These are phyloP conservation scores for Colletotrichum tamarilloi DNA, from an alignment of 2,329 filamentous ascomycete species.

Conservation along the genomic window DNA sequence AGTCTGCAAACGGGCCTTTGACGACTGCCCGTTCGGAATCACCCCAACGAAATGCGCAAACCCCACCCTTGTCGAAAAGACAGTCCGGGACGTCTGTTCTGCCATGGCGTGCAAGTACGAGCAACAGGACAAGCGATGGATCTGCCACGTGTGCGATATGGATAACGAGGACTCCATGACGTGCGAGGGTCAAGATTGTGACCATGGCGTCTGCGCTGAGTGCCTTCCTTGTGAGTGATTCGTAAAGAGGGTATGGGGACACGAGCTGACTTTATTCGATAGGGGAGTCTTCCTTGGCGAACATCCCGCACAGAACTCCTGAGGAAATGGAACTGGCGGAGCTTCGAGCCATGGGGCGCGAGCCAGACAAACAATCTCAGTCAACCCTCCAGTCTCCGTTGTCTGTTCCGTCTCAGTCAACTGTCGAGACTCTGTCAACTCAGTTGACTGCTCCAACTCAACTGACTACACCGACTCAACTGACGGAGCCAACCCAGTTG, in stretches of 20 bases:
- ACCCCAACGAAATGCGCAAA: background rate
- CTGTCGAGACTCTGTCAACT: too few species aligned
- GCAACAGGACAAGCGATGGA: background rate
- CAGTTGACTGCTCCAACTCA: too few species aligned
- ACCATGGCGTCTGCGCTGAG: background rate
- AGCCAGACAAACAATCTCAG: background rate
- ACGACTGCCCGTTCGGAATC: background rate
- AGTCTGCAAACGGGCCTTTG: background rate
- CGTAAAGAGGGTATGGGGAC: background rate
- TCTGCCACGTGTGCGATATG: background rate
- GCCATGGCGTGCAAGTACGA: background rate
- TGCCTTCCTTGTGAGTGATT: constrained; percentile 8
- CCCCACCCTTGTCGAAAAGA: background rate
- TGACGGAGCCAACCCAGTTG: too few species aligned
- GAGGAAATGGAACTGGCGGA: too few species aligned
- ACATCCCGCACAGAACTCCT: background rate
- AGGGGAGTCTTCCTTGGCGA: background rate
- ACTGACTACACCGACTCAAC: too few species aligned
- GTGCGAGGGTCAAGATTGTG: background rate
- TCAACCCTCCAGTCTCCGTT: too few species aligned
- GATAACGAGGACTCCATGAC: background rate
- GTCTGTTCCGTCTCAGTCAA: too few species aligned
- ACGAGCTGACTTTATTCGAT: background rate
- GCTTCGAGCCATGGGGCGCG: too few species aligned
- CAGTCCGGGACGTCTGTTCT: background rate